phyloP scores from a whole-genome alignment of 2,329 filamentous ascomycete species.

The Monilinia laxa region DNA sequence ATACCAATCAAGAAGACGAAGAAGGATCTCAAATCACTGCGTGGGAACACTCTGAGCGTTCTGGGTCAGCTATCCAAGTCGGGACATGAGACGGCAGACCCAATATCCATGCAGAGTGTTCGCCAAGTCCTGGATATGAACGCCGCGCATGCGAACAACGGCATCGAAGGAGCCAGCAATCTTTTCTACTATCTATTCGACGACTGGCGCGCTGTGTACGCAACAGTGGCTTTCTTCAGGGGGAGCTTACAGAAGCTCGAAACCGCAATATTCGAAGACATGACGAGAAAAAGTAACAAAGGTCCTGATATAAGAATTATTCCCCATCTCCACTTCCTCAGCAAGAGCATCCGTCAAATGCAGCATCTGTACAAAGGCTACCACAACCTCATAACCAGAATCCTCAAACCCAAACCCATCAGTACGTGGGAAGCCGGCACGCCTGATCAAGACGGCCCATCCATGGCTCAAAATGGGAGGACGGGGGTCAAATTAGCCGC shows the following conservation, averaged over 20 bases:
- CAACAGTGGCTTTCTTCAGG: conserved; percentile 50
- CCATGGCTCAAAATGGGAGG: neutral
- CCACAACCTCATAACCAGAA: conserved; percentile 57
- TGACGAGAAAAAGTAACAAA: conserved; percentile 42
- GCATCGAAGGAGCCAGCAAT: conserved; percentile 55
- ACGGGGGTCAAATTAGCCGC: conserved; percentile 41
- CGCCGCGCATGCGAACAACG: conserved; percentile 36
- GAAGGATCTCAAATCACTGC: conserved; percentile 40
- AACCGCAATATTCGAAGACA: conserved; percentile 35
- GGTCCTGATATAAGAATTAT: conserved; percentile 53
- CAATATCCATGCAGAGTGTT: conserved; percentile 38
- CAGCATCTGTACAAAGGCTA: conserved; percentile 62
- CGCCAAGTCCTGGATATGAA: conserved; percentile 36
- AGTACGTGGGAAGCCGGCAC: conserved; percentile 44
- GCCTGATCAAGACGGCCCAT: conserved; percentile 20
- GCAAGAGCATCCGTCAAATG: conserved; percentile 59
- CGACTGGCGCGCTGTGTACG: conserved; percentile 61
- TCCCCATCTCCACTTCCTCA: conserved; percentile 56
- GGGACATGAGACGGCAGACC: conserved; percentile 41
- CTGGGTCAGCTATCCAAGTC: conserved; percentile 60
- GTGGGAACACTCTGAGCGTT: conserved; percentile 59
- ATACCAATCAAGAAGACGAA: conserved; percentile 36
- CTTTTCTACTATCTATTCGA: conserved; percentile 68
- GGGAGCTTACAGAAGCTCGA: conserved; percentile 49
- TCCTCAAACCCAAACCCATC: conserved; percentile 43